Evolutionary conservation across 257 asterid species (phyloP), one percentile per base, ranked within the genome.

Genomic region (Verbascum thapsus): DNA sequence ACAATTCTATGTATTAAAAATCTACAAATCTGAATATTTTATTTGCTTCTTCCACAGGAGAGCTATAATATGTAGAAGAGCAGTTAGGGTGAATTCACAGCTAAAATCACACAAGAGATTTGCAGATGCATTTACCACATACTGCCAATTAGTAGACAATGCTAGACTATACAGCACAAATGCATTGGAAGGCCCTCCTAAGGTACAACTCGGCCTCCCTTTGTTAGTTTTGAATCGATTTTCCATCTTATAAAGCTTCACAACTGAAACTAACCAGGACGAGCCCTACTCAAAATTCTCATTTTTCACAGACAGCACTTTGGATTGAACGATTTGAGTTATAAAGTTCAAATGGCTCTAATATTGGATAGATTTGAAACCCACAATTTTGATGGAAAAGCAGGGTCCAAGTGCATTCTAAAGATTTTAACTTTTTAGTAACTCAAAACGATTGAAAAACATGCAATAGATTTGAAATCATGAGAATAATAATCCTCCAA

Each of bases 61-160:
- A 81, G 98, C 96, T 49, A 91, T 91, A 75, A 86, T 88, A 76
- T 85, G 90, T 63, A 73, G 95, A 80, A 79, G 98, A 68, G 96
- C 96, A 57, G 98, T 91, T 59, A 79, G 95, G 70, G 95, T 91
- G 72, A 73, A 91, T 66, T 88, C 98, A 38, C 98, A 88, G 78
- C 74, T 91, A 61, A 83, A 76, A 77, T 88, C 98, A 20, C 98
- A 91, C 75, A 88, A 82, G 80, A 81, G 96, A 76, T 91, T 91
- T 69, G 92, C 95, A 51, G 82, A 77, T 54, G 98, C 96, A 40
- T 88, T 91, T 48, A 70, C 74, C 42, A 83, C 85, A 44, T 91
- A 88, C 78, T 88, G 96, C 71, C 81, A 81, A 11, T 76, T 86
- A 41, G 96, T 91, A 67, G 98, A 88, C 69, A 83, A 80, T 73